phyloP scores from a whole-genome alignment of 371 early-diverging fungal species.

The Dentiscutata heterogama region DNA sequence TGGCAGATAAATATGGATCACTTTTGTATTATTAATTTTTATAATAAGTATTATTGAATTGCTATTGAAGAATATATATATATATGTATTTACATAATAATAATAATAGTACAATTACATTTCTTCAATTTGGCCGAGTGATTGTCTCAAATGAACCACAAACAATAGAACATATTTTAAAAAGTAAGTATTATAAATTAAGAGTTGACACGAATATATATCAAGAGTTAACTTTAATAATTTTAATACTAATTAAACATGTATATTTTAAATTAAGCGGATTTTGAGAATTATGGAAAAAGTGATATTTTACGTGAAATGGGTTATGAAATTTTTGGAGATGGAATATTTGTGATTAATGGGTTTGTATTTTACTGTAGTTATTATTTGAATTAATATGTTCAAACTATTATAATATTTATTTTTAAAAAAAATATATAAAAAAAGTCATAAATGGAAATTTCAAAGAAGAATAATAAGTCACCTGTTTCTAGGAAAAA shows the following conservation, averaged over 20 bases:
- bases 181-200: constrained; percentile 42
- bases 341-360: constrained; percentile 52
- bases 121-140: constrained; percentile 27
- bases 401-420: too few relatives aligned
- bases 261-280: constrained; percentile 22
- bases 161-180: constrained; percentile 53
- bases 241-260: neutral
- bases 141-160: constrained; percentile 51
- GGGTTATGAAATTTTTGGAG: constrained; percentile 64
- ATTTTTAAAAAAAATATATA: constrained; percentile 54
- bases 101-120: neutral
- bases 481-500: constrained; percentile 77
- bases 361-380: neutral
- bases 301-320: constrained; percentile 56
- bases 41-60: neutral
- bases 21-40: neutral
- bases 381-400: neutral
- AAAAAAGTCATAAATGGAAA: constrained; percentile 67
- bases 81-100: too few relatives aligned
- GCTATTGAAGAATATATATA: too few relatives aligned
- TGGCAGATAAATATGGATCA: neutral
- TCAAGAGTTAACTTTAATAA: neutral
- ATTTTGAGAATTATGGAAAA: constrained; percentile 72
- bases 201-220: too few relatives aligned
- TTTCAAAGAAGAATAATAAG: constrained; percentile 76